These are phyloP conservation scores for Elsinoe necatrix DNA, from an alignment of 2,329 filamentous ascomycete genomes.

Conservation along the genomic window DNA sequence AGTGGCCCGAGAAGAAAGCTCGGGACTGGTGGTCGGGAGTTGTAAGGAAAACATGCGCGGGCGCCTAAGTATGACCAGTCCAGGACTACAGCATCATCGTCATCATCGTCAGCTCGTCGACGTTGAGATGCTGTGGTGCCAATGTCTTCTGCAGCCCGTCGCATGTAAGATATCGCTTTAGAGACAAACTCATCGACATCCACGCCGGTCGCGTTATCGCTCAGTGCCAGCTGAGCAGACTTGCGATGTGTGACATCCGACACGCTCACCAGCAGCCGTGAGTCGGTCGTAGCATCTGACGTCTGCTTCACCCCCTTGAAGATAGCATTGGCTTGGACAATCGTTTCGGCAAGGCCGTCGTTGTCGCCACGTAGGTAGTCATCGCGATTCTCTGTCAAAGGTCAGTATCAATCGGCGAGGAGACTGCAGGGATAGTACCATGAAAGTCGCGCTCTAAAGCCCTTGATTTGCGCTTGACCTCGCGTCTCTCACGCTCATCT, in stretches of 20 bases:
- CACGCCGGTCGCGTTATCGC: slow-evolving; percentile 63
- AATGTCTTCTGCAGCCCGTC: slow-evolving; percentile 49
- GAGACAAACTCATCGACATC: slow-evolving; percentile 88
- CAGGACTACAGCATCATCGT: slow-evolving; percentile 64
- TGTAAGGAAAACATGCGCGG: slow-evolving; percentile 64
- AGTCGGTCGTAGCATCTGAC: slow-evolving; percentile 81
- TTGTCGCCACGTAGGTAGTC: slow-evolving; percentile 62
- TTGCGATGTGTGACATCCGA: slow-evolving; percentile 75
- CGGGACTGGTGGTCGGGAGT: slow-evolving; percentile 64
- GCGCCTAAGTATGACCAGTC: slow-evolving; percentile 82
- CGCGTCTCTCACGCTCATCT: slow-evolving; percentile 61
- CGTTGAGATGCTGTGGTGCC: slow-evolving; percentile 33
- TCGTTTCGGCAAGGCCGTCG: slow-evolving; percentile 46
- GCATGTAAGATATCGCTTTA: slow-evolving; percentile 85
- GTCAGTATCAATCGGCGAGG: not conserved
- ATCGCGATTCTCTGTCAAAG: slow-evolving; percentile 56
- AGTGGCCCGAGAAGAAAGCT: slow-evolving; percentile 83
- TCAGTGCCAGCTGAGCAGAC: slow-evolving; percentile 63
- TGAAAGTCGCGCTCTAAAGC: slow-evolving; percentile 53
- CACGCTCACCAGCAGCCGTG: slow-evolving; percentile 70
- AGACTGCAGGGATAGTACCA: slow-evolving; percentile 39
- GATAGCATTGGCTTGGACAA: slow-evolving; percentile 45
- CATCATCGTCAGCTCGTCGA: slow-evolving; percentile 43
- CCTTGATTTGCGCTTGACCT: slow-evolving; percentile 60
- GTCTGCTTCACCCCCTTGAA: slow-evolving; percentile 67